Base-by-base conservation (phyloP, 345 rosid genomes). In the Lumnitzera racemosa region DNA sequence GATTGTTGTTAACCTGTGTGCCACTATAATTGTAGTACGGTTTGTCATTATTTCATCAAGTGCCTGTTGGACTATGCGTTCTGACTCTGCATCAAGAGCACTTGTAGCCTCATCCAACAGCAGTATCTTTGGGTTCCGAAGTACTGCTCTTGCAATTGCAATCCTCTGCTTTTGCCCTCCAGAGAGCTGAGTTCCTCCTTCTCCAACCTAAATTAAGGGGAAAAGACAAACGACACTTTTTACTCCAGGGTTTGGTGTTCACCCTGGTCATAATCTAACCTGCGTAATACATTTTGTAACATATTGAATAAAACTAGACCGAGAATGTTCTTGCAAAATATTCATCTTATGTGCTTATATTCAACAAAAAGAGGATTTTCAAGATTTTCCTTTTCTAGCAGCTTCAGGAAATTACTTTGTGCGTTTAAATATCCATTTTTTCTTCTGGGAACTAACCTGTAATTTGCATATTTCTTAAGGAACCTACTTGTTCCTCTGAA, bases 151-250 rank as follows among this genome's bases (percentile, higher is more conserved):
- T 47, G 96, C 91, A 62, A 91, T 88, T 6, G 96, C 94, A 27
- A 90, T 88, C 65, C 97, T 79, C 77, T 90, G 96, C 58, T 90
- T 90, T 46, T 90, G 95, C 48, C 97, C 97, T 49, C 96, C 97
- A n/a, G 97, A 90, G 29, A 91, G 95, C 65, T 91, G 98, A 67
- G 86, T 81, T 67, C 96, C 98, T 73, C 95, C 91, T 59, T 86
- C 98, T 55, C 98, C 98, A 59, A 91, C 96, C 98, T 91, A 62
- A 43, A 62, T 52, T 49, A 63, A 70, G 6, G 50, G 15, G 49
- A 66, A 61, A 13, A 49, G 53, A 61, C 51, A 61, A 41, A 57
- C 24, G 17, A 56, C 57, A 52, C 11, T 16, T 56, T 53, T 16
- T 14, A 55, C 20, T 17, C 15, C 46, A 13, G 24, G 29, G 15